phyloP scores from a whole-genome alignment of 1,139 yeast species.

The Scheffersomyces cryptocercus region DNA sequence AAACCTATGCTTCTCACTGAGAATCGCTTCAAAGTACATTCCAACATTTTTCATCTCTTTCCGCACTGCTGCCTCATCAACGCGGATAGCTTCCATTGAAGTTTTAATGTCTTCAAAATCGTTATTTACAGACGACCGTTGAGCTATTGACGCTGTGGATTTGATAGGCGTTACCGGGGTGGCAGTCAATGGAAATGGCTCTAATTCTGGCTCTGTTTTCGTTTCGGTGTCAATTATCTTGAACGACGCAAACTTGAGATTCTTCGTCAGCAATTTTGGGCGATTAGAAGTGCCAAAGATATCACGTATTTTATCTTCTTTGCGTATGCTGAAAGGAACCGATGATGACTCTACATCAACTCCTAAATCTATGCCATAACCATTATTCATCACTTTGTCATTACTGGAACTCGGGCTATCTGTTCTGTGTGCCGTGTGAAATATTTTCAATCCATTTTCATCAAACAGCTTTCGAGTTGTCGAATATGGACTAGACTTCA shows the following conservation, averaged over 20 bases:
- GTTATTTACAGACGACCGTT: neutral
- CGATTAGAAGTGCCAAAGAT: constrained; percentile 10
- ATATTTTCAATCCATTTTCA: constrained; percentile 18
- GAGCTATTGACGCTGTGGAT: no score
- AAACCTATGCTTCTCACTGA: constrained; percentile 3
- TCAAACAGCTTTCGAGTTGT: constrained; percentile 1
- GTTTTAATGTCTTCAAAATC: neutral
- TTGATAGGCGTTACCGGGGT: neutral
- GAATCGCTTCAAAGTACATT: constrained; percentile 3
- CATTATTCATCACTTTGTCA: constrained; percentile 8
- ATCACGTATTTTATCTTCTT: constrained; percentile 31
- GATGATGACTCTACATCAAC: constrained; percentile 30
- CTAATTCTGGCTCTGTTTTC: neutral
- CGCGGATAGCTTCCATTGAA: constrained; percentile 1
- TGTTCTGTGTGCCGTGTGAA: constrained; percentile 14
- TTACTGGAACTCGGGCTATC: constrained; percentile 1
- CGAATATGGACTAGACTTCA: neutral
- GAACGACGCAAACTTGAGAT: neutral
- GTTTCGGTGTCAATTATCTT: neutral
- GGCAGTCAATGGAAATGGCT: neutral
- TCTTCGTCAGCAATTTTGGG: neutral
- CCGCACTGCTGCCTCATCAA: neutral
- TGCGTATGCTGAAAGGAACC: constrained; percentile 37
- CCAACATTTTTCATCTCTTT: neutral
- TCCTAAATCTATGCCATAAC: constrained; percentile 40